Percentiles rank a stretch among this genome's conserved stretches.
phyloP scores from a whole-genome alignment of 2,329 filamentous ascomycete species.

The Pyricularia sp. region DNA sequence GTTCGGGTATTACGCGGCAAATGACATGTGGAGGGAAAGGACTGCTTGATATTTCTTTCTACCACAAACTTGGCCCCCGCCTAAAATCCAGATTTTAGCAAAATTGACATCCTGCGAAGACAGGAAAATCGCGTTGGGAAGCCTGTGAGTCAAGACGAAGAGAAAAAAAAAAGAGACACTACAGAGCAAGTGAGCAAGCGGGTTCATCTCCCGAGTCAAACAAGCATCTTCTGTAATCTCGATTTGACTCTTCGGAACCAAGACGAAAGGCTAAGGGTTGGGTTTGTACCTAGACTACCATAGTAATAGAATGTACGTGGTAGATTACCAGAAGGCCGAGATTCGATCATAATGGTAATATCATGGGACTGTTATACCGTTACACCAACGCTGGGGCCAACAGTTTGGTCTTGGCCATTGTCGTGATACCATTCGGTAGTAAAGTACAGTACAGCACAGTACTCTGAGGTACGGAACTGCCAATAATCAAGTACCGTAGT shows the following conservation, averaged over 20 bases:
- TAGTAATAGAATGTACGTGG: no score
- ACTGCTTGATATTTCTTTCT: neutral
- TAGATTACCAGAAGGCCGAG: neutral
- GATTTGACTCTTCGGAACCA: neutral
- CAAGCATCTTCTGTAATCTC: neutral
- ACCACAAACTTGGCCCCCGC: neutral
- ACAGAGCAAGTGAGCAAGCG: neutral
- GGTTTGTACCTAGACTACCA: neutral
- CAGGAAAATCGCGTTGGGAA: neutral
- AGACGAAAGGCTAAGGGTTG: neutral
- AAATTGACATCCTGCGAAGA: neutral
- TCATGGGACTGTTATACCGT: neutral
- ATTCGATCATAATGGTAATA: neutral
- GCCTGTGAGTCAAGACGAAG: neutral
- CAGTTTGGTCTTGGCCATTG: neutral
- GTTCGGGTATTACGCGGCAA: neutral
- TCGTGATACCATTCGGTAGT: neutral
- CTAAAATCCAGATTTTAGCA: neutral
- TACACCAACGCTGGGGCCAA: neutral
- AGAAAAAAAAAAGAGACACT: neutral
- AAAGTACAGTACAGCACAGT: neutral
- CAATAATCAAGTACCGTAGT: neutral
- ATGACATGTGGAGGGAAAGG: neutral
- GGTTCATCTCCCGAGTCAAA: neutral
- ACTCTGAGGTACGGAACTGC: neutral